phyloP scores from a whole-genome alignment of 257 asterid genomes.

The Prunella vulgaris region DNA sequence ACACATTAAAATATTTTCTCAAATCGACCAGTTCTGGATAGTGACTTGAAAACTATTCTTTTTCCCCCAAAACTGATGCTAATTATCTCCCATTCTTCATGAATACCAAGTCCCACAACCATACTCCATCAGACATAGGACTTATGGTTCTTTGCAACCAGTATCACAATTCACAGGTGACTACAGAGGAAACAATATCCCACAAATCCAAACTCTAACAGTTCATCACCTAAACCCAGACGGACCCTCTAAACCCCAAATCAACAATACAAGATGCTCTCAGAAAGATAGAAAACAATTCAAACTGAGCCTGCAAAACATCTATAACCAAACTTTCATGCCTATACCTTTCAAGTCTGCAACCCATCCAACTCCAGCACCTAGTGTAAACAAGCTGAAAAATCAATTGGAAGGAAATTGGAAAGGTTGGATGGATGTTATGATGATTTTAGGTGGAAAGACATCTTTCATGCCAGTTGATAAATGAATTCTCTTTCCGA shows the following conservation, averaged over 20 bases:
- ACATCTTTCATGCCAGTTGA: neutral
- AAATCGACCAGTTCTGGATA: neutral
- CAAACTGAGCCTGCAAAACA: neutral
- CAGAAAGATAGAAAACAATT: neutral
- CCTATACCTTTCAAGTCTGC: neutral
- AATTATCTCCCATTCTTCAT: neutral
- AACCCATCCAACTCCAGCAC: neutral
- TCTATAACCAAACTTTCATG: neutral
- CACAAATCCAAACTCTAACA: neutral
- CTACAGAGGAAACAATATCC: neutral
- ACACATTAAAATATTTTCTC: neutral
- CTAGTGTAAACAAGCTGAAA: conserved; percentile 5
- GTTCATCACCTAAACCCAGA: neutral
- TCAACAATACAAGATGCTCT: neutral
- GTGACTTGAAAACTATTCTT: neutral
- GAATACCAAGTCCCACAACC: neutral
- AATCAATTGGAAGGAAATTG: neutral
- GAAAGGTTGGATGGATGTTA: no score
- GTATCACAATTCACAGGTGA: neutral
- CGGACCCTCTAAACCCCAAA: conserved; percentile 6
- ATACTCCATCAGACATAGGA: neutral
- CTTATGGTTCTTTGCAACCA: conserved; percentile 2
- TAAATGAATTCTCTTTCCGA: neutral
- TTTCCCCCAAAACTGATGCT: neutral
- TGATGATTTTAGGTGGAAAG: neutral